Evolutionary conservation across 208 protist species (phyloP).

Genomic region (Crithidia bombi): DNA sequence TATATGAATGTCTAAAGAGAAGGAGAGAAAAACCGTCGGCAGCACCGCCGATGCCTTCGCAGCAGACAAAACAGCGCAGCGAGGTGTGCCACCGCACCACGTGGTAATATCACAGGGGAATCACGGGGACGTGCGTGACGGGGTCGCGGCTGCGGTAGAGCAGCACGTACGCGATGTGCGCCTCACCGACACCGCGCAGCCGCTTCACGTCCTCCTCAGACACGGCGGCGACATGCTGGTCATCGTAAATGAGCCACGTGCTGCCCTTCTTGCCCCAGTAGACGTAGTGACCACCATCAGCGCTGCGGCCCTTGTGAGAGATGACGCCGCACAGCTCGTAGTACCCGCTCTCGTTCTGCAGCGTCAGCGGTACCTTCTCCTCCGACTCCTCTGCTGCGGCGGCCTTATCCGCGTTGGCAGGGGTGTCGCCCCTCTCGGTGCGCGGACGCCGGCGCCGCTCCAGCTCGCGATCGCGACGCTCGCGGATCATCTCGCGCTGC

Average conservation of each 20-base stretch:
- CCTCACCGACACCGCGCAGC: constrained; percentile 75
- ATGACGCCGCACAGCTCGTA: constrained; percentile 93
- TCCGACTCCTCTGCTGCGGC: not conserved
- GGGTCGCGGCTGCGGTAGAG: constrained; percentile 79
- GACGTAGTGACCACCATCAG: constrained; percentile 92
- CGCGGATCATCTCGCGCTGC: constrained; percentile 43
- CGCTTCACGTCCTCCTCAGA: constrained; percentile 79
- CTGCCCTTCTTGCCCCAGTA: constrained; percentile 85
- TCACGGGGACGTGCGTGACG: constrained; percentile 41
- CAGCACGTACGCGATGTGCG: constrained; percentile 86
- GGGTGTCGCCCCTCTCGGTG: constrained; percentile 7
- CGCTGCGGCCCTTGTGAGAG: constrained; percentile 90
- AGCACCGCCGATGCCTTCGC: too few relatives aligned
- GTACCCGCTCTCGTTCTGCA: constrained; percentile 71
- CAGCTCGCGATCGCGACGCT: constrained; percentile 65
- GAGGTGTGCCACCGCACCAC: not conserved
- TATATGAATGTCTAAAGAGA: too few relatives aligned
- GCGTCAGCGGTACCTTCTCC: constrained; percentile 28
- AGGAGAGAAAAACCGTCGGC: too few relatives aligned
- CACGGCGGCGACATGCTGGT: constrained; percentile 69
- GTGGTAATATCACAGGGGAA: constrained; percentile 33
- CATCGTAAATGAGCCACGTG: constrained; percentile 81
- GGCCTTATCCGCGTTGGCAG: constrained; percentile 10
- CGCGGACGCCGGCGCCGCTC: constrained; percentile 43
- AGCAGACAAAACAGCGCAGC: too few relatives aligned